A percentile compares a stretch with the other conserved stretches of the same genome.
phyloP scores from a whole-genome alignment of 75 land plant genomes.

The Isoetes taiwanensis region DNA sequence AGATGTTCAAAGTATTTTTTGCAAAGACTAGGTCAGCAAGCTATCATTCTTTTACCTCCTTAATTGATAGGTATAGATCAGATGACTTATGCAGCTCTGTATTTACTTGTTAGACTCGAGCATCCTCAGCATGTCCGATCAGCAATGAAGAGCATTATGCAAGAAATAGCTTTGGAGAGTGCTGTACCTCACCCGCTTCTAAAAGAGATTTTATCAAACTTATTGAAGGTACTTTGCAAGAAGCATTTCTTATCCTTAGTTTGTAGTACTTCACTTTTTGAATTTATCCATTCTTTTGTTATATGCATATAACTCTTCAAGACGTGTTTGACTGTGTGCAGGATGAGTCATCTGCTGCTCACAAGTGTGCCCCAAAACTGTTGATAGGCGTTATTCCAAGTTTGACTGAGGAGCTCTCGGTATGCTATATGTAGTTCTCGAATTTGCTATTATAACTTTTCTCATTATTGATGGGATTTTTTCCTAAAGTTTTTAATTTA shows the following conservation, averaged over 20 bases:
- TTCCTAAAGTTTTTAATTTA: conserved; percentile 1
- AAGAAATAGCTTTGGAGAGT: not conserved
- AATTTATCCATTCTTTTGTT: too few relatives aligned
- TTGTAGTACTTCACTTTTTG: too few relatives aligned
- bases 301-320: too few relatives aligned
- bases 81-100: not conserved
- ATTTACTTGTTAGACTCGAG: too few relatives aligned
- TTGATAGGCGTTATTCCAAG: not conserved
- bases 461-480: not conserved
- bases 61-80: not conserved
- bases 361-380: conserved; percentile 4
- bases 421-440: not conserved
- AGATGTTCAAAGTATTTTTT: conserved; percentile 58
- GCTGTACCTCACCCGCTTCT: not conserved
- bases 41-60: not conserved
- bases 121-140: not conserved
- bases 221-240: too few relatives aligned
- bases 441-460: not conserved
- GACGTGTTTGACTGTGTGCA: too few relatives aligned
- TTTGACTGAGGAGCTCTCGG: conserved; percentile 8
- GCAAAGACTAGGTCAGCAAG: conserved; percentile 57
- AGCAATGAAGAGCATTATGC: not conserved
- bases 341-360: conserved; percentile 1
- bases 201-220: not conserved
- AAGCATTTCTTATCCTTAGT: too few relatives aligned